These are phyloP conservation scores for Cryoendolithus antarcticus DNA, from an alignment of 2,329 filamentous ascomycete species.

Conservation along the genomic window DNA sequence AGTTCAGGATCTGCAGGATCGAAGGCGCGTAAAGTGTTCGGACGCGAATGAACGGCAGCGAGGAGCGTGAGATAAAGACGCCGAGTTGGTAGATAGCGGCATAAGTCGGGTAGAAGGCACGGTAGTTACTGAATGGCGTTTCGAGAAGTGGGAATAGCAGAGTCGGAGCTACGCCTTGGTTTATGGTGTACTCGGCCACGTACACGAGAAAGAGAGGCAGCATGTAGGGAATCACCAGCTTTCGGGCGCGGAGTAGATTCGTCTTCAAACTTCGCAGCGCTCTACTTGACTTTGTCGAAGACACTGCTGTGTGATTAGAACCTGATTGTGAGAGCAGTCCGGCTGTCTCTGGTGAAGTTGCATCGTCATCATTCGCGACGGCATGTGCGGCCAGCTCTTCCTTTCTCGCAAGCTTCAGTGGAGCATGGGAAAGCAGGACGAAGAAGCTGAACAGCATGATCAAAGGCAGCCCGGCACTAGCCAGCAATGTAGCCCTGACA, in stretches of 20 bases:
- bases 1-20: constrained; percentile 67
- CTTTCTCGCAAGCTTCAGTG: constrained; percentile 39
- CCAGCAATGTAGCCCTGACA: constrained; percentile 61
- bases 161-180: constrained; percentile 84
- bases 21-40: constrained; percentile 72
- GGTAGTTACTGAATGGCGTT: constrained; percentile 68
- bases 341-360: constrained; percentile 8
- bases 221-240: constrained; percentile 73
- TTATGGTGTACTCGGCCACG: constrained; percentile 93
- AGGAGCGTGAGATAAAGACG: constrained; percentile 91
- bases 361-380: constrained; percentile 34
- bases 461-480: constrained; percentile 64
- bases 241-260: constrained; percentile 49
- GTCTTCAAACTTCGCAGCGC: constrained; percentile 12
- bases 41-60: constrained; percentile 74
- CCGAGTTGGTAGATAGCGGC: constrained; percentile 89
- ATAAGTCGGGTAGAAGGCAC: constrained; percentile 90
- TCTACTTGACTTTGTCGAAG: background rate
- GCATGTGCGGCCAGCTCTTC: constrained; percentile 42
- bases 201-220: constrained; percentile 84
- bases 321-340: constrained; percentile 1
- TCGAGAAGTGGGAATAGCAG: constrained; percentile 68
- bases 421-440: constrained; percentile 57
- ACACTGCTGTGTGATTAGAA: constrained; percentile 1
- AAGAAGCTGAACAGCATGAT: constrained; percentile 86